These are phyloP conservation scores for Trametes cingulata DNA, from an alignment of 768 basidiomycete species.

Conservation along the genomic window DNA sequence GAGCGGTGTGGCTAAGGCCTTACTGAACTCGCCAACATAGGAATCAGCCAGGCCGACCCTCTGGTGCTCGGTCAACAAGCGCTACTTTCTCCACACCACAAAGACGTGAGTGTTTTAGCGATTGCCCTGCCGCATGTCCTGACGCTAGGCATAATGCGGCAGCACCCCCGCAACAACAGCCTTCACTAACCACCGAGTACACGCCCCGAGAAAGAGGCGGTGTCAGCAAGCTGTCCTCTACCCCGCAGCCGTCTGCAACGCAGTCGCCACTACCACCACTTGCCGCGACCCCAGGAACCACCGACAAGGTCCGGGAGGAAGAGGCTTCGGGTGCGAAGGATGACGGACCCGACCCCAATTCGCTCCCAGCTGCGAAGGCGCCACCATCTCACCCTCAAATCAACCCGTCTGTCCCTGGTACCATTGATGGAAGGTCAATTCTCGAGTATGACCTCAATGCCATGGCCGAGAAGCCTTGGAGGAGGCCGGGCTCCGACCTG, in stretches of 20 bases:
- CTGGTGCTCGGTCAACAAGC: conserved; percentile 34
- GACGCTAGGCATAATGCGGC: not conserved
- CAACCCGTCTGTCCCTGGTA: conserved; percentile 65
- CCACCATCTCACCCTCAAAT: conserved; percentile 81
- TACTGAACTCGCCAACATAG: not conserved
- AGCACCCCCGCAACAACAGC: conserved; percentile 51
- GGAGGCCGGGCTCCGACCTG: conserved; percentile 87
- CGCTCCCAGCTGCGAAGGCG: conserved; percentile 65
- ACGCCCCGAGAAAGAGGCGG: conserved; percentile 68
- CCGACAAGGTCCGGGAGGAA: conserved; percentile 21
- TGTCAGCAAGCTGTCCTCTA: conserved; percentile 36
- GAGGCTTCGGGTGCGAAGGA: conserved; percentile 22
- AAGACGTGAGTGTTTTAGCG: conserved; percentile 28
- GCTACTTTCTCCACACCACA: conserved; percentile 27
- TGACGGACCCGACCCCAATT: conserved; percentile 57
- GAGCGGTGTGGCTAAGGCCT: not conserved
- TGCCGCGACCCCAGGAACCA: conserved; percentile 25
- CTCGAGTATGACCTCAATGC: conserved; percentile 80
- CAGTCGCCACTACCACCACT: conserved; percentile 24
- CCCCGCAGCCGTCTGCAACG: conserved; percentile 26
- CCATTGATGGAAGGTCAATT: conserved; percentile 74
- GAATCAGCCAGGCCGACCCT: conserved; percentile 38
- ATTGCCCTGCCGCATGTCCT: conserved; percentile 7
- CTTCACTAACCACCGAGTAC: conserved; percentile 80
- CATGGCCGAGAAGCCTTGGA: conserved; percentile 85